Evolutionary conservation across 2,329 filamentous ascomycete species (phyloP).

Genomic region (Colletotrichum sp.): DNA sequence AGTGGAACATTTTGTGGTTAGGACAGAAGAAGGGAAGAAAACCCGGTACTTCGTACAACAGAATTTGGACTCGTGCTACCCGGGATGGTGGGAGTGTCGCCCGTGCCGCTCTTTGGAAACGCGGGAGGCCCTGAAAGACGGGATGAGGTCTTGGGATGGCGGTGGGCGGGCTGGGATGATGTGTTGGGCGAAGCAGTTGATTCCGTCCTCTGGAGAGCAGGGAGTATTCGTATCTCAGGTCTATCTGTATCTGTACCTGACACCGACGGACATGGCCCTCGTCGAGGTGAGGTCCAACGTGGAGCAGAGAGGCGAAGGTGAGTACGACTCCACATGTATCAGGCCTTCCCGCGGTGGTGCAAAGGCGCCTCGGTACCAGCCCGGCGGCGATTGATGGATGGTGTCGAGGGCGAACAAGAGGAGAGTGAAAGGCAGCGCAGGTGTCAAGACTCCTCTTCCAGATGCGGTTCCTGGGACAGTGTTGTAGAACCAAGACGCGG

Average conservation of each 20-base stretch:
- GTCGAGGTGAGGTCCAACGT: neutral
- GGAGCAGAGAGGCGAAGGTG: neutral
- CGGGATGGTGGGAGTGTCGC: neutral
- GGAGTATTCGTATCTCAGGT: neutral
- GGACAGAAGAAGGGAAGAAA: neutral
- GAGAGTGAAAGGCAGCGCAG: neutral
- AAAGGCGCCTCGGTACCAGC: neutral
- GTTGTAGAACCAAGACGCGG: neutral
- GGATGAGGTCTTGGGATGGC: neutral
- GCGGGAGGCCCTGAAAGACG: neutral
- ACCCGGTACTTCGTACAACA: neutral
- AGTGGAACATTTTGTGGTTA: neutral
- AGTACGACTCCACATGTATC: neutral
- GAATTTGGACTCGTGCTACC: neutral
- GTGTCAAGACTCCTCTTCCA: neutral
- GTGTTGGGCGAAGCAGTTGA: neutral
- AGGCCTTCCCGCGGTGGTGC: neutral
- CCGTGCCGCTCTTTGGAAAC: neutral
- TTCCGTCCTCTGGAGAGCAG: neutral
- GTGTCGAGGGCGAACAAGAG: neutral
- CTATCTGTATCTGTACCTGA: neutral
- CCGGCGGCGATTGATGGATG: neutral
- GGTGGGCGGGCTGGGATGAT: neutral
- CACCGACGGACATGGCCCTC: neutral
- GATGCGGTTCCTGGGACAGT: neutral